These are phyloP conservation scores for Canavalia gladiata DNA, from an alignment of 306 rosid species.

Conservation along the genomic window DNA sequence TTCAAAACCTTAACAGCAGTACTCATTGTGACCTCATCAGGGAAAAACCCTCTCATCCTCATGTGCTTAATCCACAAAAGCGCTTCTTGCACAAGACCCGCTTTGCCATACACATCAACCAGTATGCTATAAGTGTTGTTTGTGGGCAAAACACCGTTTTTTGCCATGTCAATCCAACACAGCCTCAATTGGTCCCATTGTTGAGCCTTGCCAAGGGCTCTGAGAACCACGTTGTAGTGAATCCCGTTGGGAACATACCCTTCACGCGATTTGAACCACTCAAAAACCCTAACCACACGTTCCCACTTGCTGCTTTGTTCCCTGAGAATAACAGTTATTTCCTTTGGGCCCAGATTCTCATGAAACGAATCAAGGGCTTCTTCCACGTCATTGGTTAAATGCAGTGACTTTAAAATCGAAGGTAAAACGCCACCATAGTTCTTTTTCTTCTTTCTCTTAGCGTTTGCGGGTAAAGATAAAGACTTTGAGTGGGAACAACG, in stretches of 20 bases:
- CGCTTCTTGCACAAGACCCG: constrained; percentile 81
- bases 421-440: constrained; percentile 64
- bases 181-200: constrained; percentile 85
- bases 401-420: constrained; percentile 62
- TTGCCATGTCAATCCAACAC: constrained; percentile 88
- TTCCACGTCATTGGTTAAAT: constrained; percentile 53
- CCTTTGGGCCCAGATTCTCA: constrained; percentile 62
- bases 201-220: constrained; percentile 75
- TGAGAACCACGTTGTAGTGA: constrained; percentile 89
- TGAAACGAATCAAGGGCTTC: constrained; percentile 58
- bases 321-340: constrained; percentile 74
- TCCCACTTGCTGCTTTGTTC: constrained; percentile 73
- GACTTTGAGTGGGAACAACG: constrained; percentile 57
- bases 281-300: constrained; percentile 63
- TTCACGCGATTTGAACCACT: constrained; percentile 75
- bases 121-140: constrained; percentile 86
- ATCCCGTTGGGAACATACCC: constrained; percentile 78
- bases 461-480: constrained; percentile 45
- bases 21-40: constrained; percentile 93
- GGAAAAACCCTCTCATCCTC: constrained; percentile 74
- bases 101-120: constrained; percentile 86
- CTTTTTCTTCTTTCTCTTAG: constrained; percentile 64
- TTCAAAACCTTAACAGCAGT: constrained; percentile 85
- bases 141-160: constrained; percentile 64
- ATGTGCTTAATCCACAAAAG: constrained; percentile 91